Conservation (phyloP, 352 stramenopile species). For the Lagenidium giganteum region DNA sequence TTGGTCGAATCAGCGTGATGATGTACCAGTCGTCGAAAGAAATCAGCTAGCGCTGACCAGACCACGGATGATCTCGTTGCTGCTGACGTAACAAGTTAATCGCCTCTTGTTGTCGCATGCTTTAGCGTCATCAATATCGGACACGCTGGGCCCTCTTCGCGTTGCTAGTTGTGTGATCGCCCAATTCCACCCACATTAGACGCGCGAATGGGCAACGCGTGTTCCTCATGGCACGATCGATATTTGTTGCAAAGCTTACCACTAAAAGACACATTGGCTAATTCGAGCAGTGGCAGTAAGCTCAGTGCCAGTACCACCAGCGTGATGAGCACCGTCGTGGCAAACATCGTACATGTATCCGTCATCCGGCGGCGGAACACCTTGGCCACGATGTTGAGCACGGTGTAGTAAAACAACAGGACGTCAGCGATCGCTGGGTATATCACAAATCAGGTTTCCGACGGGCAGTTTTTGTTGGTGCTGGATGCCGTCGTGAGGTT, state of each 20-base stretch:
- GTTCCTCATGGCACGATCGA: neutral
- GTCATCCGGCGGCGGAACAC: slow-evolving; percentile 5
- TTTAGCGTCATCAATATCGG: slow-evolving; percentile 5
- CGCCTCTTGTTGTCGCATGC: neutral
- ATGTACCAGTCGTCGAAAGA: slow-evolving; percentile 2
- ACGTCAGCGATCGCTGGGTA: slow-evolving; percentile 20
- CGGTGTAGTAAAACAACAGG: slow-evolving; percentile 17
- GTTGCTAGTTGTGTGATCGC: slow-evolving; percentile 1
- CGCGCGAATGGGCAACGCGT: slow-evolving; percentile 1
- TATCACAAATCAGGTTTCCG: slow-evolving; percentile 19
- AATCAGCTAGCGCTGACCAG: neutral
- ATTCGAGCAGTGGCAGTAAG: slow-evolving; percentile 3
- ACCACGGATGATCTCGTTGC: slow-evolving; percentile 5
- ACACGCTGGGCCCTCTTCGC: too few relatives aligned
- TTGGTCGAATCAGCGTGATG: neutral
- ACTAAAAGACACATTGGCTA: neutral
- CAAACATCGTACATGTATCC: too few relatives aligned
- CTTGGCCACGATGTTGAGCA: slow-evolving; percentile 19
- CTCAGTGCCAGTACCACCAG: slow-evolving; percentile 15
- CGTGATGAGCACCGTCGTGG: slow-evolving; percentile 15
- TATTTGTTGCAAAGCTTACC: neutral
- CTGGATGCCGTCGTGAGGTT: too few relatives aligned
- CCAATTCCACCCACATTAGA: slow-evolving; percentile 16
- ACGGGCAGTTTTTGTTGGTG: too few relatives aligned
- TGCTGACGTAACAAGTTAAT: too few relatives aligned